Percentiles rank a stretch among this genome's conserved stretches.
Conservation (phyloP, 2,329 filamentous ascomycete genomes). For the Trichophyton verrucosum region DNA sequence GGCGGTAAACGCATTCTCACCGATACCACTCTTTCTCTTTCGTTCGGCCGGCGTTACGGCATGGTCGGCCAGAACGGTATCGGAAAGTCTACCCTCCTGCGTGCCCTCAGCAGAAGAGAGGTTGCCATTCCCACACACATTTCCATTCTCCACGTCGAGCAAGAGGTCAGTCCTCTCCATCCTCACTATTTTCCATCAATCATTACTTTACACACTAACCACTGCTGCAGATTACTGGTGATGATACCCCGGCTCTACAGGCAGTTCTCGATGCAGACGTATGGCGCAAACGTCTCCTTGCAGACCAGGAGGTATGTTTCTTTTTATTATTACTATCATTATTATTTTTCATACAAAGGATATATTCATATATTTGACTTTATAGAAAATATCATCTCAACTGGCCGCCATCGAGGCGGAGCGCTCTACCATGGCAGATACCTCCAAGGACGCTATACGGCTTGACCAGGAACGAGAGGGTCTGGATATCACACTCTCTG, state of each 20-base stretch:
- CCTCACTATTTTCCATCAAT: neutral
- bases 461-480: conserved; percentile 81
- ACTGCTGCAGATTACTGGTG: conserved; percentile 61
- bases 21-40: conserved; percentile 78
- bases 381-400: conserved; percentile 60
- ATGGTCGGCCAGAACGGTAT: conserved; percentile 99
- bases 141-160: conserved; percentile 96
- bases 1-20: conserved; percentile 77
- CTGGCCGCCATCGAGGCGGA: conserved; percentile 66
- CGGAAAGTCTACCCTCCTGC: conserved; percentile 86
- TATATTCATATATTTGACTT: conserved; percentile 7
- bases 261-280: conserved; percentile 95
- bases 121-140: conserved; percentile 92
- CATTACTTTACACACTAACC: conserved; percentile 1
- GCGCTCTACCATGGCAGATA: conserved; percentile 72
- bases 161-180: conserved; percentile 54
- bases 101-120: conserved; percentile 84
- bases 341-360: too few relatives aligned
- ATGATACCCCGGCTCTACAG: conserved; percentile 88
- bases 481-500: conserved; percentile 77
- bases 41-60: conserved; percentile 90
- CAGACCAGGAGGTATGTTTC: conserved; percentile 63
- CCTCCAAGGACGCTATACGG: conserved; percentile 72
- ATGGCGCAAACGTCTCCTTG: conserved; percentile 89
- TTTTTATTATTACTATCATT: neutral